These are phyloP conservation scores for Kwoniella sp. DNA, from an alignment of 768 basidiomycete genomes.

Conservation along the genomic window DNA sequence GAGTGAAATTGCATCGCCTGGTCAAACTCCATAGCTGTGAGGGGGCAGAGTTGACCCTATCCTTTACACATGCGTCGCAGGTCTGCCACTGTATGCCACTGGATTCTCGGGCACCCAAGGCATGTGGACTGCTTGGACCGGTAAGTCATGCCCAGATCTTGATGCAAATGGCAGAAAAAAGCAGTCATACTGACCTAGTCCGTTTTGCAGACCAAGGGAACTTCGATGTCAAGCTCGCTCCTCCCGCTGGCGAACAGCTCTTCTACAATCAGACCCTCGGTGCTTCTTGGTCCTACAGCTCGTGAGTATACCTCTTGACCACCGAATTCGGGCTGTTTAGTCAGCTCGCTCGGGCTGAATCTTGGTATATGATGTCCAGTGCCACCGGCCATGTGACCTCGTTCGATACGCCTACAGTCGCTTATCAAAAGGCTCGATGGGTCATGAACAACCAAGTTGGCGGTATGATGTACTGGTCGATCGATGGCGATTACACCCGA, in stretches of 20 bases:
- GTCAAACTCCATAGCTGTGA: background rate
- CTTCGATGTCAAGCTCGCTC: constrained; percentile 12
- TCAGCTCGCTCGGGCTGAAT: no score
- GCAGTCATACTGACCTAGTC: no score
- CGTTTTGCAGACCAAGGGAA: constrained; percentile 6
- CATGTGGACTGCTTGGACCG: constrained; percentile 18
- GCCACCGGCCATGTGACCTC: constrained; percentile 10
- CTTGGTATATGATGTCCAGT: no score
- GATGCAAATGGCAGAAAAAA: no score
- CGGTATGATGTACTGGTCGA: constrained; percentile 25
- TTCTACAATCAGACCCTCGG: constrained; percentile 14
- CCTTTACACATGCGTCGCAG: constrained; percentile 6
- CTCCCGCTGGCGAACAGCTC: constrained; percentile 9
- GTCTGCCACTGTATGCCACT: constrained; percentile 16
- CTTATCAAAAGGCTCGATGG: constrained; percentile 14
- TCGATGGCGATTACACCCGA: constrained; percentile 14
- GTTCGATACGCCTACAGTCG: constrained; percentile 15
- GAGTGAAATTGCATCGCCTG: background rate
- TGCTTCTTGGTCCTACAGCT: constrained; percentile 18
- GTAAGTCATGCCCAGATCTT: no score
- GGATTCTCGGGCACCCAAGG: constrained; percentile 18
- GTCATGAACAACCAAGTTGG: constrained; percentile 18
- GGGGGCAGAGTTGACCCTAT: background rate
- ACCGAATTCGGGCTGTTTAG: background rate
- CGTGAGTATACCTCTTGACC: constrained; percentile 5